A percentile compares a stretch with the other conserved stretches of the same genome.
These are phyloP conservation scores for Ascochyta lentis DNA, from an alignment of 2,329 filamentous ascomycete species.

Conservation along the genomic window DNA sequence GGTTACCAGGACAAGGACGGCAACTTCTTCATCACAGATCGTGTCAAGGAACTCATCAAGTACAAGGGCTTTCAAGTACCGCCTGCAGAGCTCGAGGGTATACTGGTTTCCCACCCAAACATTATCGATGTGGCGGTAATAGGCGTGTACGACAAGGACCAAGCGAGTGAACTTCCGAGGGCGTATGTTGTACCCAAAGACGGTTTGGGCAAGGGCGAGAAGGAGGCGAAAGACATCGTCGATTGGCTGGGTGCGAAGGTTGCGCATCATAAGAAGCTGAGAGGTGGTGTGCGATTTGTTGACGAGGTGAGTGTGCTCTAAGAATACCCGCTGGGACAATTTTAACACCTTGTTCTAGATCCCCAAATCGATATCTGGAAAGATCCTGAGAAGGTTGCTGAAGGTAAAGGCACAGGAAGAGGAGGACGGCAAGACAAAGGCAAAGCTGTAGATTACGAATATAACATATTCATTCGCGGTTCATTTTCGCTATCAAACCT, in stretches of 20 bases:
- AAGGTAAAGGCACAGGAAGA: conserved; percentile 54
- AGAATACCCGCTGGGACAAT: not conserved
- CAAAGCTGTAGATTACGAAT: conserved; percentile 49
- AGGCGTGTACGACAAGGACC: conserved; percentile 53
- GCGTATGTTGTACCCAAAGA: conserved; percentile 46
- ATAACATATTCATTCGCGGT: not conserved
- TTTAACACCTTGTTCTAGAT: conserved; percentile 40
- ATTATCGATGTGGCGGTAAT: conserved; percentile 56
- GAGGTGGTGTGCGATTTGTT: conserved; percentile 55
- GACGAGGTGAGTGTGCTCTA: conserved; percentile 38
- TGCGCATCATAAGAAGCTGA: conserved; percentile 55
- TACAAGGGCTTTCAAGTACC: conserved; percentile 58
- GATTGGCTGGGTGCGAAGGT: conserved; percentile 53
- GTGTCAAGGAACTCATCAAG: conserved; percentile 57
- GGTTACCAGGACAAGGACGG: conserved; percentile 77
- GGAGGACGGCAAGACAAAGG: conserved; percentile 46
- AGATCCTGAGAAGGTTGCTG: conserved; percentile 55
- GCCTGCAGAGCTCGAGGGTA: conserved; percentile 56
- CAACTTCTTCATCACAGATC: conserved; percentile 90
- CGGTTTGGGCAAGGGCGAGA: conserved; percentile 39
- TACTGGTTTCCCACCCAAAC: conserved; percentile 51
- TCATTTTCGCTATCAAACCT: not conserved
- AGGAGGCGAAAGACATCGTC: conserved; percentile 49
- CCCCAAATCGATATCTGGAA: conserved; percentile 56
- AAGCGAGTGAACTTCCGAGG: conserved; percentile 54